These are phyloP conservation scores for Macrolepiota fuliginosa DNA, from an alignment of 768 basidiomycete species.

Conservation along the genomic window DNA sequence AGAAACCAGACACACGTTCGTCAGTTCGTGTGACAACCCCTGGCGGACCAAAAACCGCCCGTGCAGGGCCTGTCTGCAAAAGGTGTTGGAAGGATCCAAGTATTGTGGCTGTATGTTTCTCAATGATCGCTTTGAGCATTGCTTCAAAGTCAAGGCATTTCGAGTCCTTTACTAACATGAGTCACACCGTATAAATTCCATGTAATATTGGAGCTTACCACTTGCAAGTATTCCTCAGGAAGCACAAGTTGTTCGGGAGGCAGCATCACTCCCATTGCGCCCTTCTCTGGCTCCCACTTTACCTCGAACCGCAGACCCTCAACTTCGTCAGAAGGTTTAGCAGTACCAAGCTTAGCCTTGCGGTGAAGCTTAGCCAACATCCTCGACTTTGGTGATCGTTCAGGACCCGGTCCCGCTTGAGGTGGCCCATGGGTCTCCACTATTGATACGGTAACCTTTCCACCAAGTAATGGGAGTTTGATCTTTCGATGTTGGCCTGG, in stretches of 20 bases:
- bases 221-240: conserved; percentile 37
- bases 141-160: conserved; percentile 71
- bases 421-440: conserved; percentile 44
- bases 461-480: conserved; percentile 62
- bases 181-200: neutral
- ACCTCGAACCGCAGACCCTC: conserved; percentile 69
- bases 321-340: conserved; percentile 69
- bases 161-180: conserved; percentile 46
- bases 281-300: conserved; percentile 72
- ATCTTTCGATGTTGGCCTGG: conserved; percentile 29
- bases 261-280: conserved; percentile 61
- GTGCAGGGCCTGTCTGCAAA: conserved; percentile 46
- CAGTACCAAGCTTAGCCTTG: conserved; percentile 53
- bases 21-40: conserved; percentile 55
- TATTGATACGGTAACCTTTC: conserved; percentile 71
- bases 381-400: conserved; percentile 51
- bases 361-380: conserved; percentile 63
- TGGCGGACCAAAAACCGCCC: conserved; percentile 58
- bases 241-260: conserved; percentile 45
- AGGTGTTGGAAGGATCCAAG: conserved; percentile 54
- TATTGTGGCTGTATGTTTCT: conserved; percentile 63
- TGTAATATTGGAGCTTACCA: conserved; percentile 48
- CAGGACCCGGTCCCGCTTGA: conserved; percentile 40
- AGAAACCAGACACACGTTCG: conserved; percentile 44
- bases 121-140: conserved; percentile 60